Conservation (phyloP, 352 stramenopile genomes). For the Phytophthora pinifolia region DNA sequence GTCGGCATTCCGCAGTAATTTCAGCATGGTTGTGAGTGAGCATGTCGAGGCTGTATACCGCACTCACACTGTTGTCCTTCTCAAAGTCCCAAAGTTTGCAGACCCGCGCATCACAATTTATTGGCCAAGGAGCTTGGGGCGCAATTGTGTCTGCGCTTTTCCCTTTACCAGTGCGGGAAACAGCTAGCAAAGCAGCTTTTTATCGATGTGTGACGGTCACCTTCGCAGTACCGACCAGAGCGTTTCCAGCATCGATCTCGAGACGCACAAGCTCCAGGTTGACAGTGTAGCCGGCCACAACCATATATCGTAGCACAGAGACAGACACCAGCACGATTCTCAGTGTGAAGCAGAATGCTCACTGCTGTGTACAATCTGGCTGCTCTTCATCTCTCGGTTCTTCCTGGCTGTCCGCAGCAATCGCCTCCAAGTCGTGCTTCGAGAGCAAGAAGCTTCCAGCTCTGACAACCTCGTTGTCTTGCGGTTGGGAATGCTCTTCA, state of each 20-base stretch:
- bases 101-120: neutral
- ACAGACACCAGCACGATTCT: too few relatives aligned
- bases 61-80: neutral
- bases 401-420: conserved; percentile 22
- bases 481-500: neutral
- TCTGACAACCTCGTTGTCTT: conserved; percentile 3
- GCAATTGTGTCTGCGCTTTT: too few relatives aligned
- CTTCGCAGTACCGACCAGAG: neutral
- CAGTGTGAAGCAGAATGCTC: too few relatives aligned
- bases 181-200: neutral
- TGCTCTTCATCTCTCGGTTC: conserved; percentile 38
- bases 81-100: neutral
- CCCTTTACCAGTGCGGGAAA: neutral
- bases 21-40: neutral
- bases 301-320: too few relatives aligned
- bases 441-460: conserved; percentile 42
- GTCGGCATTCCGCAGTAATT: neutral
- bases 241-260: neutral
- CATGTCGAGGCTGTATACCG: neutral
- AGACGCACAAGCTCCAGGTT: neutral
- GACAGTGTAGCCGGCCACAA: too few relatives aligned
- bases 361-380: conserved; percentile 54
- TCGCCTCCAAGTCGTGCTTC: conserved; percentile 27
- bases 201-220: neutral
- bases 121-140: neutral